Evolutionary conservation across 2,329 filamentous ascomycete genomes (phyloP).

Genomic region (Microdochium trichocladiopsis): DNA sequence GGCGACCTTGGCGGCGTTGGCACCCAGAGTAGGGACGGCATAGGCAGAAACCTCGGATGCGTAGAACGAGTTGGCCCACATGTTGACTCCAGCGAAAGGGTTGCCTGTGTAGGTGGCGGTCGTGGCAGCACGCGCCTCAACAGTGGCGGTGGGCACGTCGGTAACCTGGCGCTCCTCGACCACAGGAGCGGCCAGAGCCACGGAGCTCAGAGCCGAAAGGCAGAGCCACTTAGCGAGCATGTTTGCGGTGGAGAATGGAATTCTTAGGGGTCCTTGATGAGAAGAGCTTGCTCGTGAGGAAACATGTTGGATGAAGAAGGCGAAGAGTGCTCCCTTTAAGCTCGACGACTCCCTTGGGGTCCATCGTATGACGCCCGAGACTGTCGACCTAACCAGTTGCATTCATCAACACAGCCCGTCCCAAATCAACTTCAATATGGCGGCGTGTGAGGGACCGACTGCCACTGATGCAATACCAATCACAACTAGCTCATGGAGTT

Average conservation of each 20-base stretch:
- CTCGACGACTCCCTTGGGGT: not conserved
- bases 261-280: not conserved
- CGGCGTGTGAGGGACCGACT: too few species aligned
- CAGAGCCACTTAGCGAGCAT: conserved; percentile 22
- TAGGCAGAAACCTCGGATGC: conserved; percentile 44
- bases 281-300: not conserved
- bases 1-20: conserved; percentile 42
- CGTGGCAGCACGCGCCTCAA: conserved; percentile 11
- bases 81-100: conserved; percentile 40
- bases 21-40: conserved; percentile 56
- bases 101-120: conserved; percentile 43
- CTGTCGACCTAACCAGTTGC: too few species aligned
- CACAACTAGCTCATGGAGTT: not conserved
- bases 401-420: too few species aligned
- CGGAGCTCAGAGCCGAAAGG: conserved; percentile 25
- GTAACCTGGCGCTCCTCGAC: too few species aligned
- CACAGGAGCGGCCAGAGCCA: conserved; percentile 32
- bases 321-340: not conserved
- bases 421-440: too few species aligned
- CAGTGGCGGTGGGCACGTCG: conserved; percentile 16
- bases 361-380: too few species aligned
- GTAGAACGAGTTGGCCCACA: conserved; percentile 49
- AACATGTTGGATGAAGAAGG: not conserved
- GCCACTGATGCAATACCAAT: not conserved
- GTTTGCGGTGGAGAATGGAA: conserved; percentile 2